phyloP scores from a whole-genome alignment of 129 eudicot species.

The sunflower (Helianthus annuus) region HanXRQr2.0-SUNRISE NC_035440.2:118136671-118137170 shows the following conservation, averaged over 20 bases:
- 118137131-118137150: constrained; percentile 79
- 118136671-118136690: constrained; percentile 82
- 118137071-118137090: background rate
- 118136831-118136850: background rate
- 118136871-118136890: background rate
- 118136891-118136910: background rate
- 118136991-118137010: constrained; percentile 69
- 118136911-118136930: background rate
- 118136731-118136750: background rate
- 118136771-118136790: constrained; percentile 3
- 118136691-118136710: background rate
- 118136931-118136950: background rate
- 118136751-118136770: constrained; percentile 4
- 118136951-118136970: background rate
- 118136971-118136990: constrained; percentile 46
- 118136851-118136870: background rate
- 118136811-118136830: background rate
- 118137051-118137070: background rate
- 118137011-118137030: constrained; percentile 70
- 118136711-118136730: background rate
- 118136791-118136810: constrained; percentile 6
- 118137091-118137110: constrained; percentile 26
- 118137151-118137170: constrained; percentile 76
- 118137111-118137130: constrained; percentile 68
- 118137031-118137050: background rate